Percentiles rank a stretch among this genome's conserved stretches.
These are phyloP conservation scores for Linanthus parryae DNA, from an alignment of 148 eudicot species.

Conservation along the genomic window DNA sequence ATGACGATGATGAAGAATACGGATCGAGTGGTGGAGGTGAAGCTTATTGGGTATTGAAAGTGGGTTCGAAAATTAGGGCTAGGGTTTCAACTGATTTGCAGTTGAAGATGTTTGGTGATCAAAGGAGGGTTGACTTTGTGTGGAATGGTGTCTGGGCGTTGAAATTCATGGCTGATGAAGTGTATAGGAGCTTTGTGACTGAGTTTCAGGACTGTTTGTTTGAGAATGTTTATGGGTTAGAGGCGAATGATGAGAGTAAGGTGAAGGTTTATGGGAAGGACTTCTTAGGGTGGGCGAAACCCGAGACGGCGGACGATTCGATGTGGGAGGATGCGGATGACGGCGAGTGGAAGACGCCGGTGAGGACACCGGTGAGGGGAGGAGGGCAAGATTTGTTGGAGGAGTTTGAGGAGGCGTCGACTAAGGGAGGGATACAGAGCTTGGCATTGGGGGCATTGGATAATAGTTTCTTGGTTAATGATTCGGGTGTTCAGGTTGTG, in stretches of 20 bases:
- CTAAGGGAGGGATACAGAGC: slow-evolving; percentile 71
- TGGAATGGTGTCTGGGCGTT: slow-evolving; percentile 77
- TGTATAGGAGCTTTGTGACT: slow-evolving; percentile 44
- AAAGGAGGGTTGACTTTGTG: slow-evolving; percentile 75
- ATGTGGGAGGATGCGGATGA: slow-evolving; percentile 86
- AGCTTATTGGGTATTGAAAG: slow-evolving; percentile 48
- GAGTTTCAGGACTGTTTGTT: slow-evolving; percentile 67
- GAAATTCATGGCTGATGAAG: slow-evolving; percentile 51
- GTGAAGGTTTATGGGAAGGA: slow-evolving; percentile 82
- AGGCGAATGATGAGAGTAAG: slow-evolving; percentile 62
- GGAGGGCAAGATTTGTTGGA: slow-evolving; percentile 51
- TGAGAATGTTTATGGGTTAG: slow-evolving; percentile 70
- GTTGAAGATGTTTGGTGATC: slow-evolving; percentile 80
- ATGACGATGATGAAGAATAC: slow-evolving; percentile 10
- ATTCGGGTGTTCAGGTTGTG: slow-evolving; percentile 79
- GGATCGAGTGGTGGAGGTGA: slow-evolving; percentile 5
- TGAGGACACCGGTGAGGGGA: slow-evolving; percentile 23
- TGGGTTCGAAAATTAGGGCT: slow-evolving; percentile 52
- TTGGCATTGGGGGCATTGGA: slow-evolving; percentile 90
- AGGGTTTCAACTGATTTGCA: slow-evolving; percentile 79
- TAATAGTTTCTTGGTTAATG: slow-evolving; percentile 80
- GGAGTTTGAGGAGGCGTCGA: slow-evolving; percentile 82
- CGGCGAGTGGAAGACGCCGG: slow-evolving; percentile 24
- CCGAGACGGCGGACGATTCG: slow-evolving; percentile 71
- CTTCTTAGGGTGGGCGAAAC: slow-evolving; percentile 76